Evolutionary conservation across 2,329 filamentous ascomycete species (phyloP).

Genomic region (Bipolaris victoriae): DNA sequence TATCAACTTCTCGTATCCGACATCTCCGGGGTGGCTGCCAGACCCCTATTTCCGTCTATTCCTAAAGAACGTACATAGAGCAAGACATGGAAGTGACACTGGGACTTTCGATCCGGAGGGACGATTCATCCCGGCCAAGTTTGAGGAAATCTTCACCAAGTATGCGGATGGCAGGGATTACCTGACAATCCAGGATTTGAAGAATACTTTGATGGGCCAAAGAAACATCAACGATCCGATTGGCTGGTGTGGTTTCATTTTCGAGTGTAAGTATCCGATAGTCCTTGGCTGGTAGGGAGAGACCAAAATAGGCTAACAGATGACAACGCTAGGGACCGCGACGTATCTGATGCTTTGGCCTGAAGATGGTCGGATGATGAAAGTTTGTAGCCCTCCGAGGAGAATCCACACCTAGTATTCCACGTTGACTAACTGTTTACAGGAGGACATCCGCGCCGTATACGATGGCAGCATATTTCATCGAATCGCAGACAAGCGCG

Average conservation of each 20-base stretch:
- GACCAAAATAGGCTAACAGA: background rate
- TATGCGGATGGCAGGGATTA: slow-evolving; percentile 51
- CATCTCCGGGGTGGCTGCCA: slow-evolving; percentile 51
- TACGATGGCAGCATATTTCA: slow-evolving; percentile 62
- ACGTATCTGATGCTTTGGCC: slow-evolving; percentile 63
- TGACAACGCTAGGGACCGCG: slow-evolving; percentile 49
- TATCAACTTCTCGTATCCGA: slow-evolving; percentile 58
- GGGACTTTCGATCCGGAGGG: slow-evolving; percentile 55
- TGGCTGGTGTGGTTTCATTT: slow-evolving; percentile 53
- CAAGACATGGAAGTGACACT: slow-evolving; percentile 54
- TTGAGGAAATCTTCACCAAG: slow-evolving; percentile 58
- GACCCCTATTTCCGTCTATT: slow-evolving; percentile 54
- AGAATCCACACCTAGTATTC: too few relatives aligned
- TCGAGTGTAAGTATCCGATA: slow-evolving; percentile 49
- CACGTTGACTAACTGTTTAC: background rate
- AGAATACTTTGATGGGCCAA: slow-evolving; percentile 51
- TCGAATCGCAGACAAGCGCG: slow-evolving; percentile 26
- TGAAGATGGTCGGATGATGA: slow-evolving; percentile 61
- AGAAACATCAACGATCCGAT: slow-evolving; percentile 52
- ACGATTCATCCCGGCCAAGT: slow-evolving; percentile 54
- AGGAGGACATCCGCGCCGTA: slow-evolving; percentile 60
- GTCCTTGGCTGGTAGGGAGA: background rate
- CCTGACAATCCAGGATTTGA: slow-evolving; percentile 50
- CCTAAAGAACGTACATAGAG: slow-evolving; percentile 50
- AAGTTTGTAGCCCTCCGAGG: slow-evolving; percentile 32